Conservation (phyloP, 495 filamentous ascomycete genomes). For the Poronia punctata region DNA sequence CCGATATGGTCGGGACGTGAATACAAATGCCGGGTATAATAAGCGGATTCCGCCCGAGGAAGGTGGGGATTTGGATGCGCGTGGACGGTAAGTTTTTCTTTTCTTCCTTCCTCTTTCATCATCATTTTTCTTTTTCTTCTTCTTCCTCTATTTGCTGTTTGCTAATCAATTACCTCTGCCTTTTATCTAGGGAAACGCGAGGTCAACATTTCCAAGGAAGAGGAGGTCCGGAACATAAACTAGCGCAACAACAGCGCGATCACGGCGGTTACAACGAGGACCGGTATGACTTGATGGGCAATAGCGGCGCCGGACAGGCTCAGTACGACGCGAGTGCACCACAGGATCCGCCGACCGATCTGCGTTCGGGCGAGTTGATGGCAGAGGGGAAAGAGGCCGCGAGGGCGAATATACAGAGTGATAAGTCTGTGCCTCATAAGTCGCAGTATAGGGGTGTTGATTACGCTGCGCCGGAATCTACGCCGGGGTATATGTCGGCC, state of each 20-base stretch:
- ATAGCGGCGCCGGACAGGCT: constrained; percentile 1
- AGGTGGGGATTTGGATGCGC: constrained; percentile 31
- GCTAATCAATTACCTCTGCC: background rate
- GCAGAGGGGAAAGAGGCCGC: constrained; percentile 16
- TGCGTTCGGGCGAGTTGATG: constrained; percentile 6
- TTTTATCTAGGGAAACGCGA: constrained; percentile 17
- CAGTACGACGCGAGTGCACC: constrained; percentile 4
- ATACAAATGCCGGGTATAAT: constrained; percentile 29
- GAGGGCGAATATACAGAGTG: constrained; percentile 13
- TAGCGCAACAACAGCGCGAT: constrained; percentile 22
- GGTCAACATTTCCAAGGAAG: constrained; percentile 27
- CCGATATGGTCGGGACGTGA: constrained; percentile 24
- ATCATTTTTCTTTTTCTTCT: background rate
- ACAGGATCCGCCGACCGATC: too few relatives aligned
- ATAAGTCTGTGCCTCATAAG: constrained; percentile 11
- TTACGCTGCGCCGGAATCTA: constrained; percentile 18
- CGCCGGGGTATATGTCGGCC: constrained; percentile 23
- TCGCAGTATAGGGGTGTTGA: constrained; percentile 18
- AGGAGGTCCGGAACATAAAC: constrained; percentile 29
- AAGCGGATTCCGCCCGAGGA: constrained; percentile 31
- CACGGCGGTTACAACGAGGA: constrained; percentile 16
- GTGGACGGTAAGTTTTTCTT: constrained; percentile 23
- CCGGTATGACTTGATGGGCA: constrained; percentile 15
- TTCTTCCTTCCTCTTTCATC: background rate
- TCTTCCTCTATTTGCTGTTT: too few relatives aligned